A percentile compares a stretch with the other conserved stretches of the same genome.
Evolutionary conservation across 1,139 yeast species (phyloP).

Genomic region (Eremothecium coryli): DNA sequence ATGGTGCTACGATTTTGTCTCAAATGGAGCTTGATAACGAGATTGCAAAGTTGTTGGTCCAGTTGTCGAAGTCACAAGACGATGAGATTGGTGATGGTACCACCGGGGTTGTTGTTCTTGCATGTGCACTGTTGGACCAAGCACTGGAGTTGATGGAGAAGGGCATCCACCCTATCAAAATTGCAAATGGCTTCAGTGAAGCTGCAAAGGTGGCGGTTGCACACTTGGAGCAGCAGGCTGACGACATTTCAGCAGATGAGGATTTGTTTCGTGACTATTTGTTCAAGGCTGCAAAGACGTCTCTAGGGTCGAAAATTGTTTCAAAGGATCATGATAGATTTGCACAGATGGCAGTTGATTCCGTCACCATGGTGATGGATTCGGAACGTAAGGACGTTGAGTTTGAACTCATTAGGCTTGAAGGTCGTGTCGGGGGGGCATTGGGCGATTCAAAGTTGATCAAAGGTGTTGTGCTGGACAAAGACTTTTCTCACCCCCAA

Average conservation of each 20-base stretch:
- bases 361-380: constrained; percentile 88
- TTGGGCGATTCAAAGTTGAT: constrained; percentile 77
- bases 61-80: constrained; percentile 90
- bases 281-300: constrained; percentile 87
- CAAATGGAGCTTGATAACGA: constrained; percentile 96
- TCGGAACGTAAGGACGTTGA: constrained; percentile 89
- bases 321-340: constrained; percentile 89
- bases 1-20: constrained; percentile 92
- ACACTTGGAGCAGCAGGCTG: constrained; percentile 65
- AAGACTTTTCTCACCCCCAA: constrained; percentile 97
- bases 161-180: constrained; percentile 94
- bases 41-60: constrained; percentile 91
- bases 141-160: constrained; percentile 90
- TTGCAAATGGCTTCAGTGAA: constrained; percentile 95
- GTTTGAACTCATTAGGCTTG: constrained; percentile 89
- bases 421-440: constrained; percentile 93
- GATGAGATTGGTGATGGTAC: constrained; percentile 99
- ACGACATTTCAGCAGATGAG: constrained; percentile 29
- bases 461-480: constrained; percentile 86
- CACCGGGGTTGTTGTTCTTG: constrained; percentile 95
- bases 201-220: constrained; percentile 86
- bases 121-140: constrained; percentile 89
- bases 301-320: constrained; percentile 91
- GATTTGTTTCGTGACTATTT: constrained; percentile 45
- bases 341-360: constrained; percentile 96